Evolutionary conservation across 805 yeast genomes (phyloP), one percentile per base, ranked within the genome.

Genomic region (Zygosaccharomyces siamensis): DNA sequence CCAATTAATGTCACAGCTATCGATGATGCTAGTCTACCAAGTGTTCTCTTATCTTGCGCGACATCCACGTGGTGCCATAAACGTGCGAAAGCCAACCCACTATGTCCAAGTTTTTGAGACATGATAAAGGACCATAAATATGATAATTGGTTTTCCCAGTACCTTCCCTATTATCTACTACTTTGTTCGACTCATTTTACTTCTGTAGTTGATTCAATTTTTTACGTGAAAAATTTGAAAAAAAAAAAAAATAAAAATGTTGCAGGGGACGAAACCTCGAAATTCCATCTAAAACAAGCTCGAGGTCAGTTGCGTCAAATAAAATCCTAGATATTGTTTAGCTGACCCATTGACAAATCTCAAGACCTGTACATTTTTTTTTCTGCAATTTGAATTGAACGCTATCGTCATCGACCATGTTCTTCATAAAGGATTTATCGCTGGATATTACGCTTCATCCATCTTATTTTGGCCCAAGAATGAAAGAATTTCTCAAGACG

Each of bases 21-120:
- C 49, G 83, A 77, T 1, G 96, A 76, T 3, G 99, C 98, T 49
- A 93, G 68, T 64, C 98, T 84, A 64, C 99, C 99, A 42, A 93
- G 70, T 0, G 97, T 83, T 61, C 99, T 79, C 32, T 74, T 70
- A 47, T 93, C 99, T 43, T 80, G 76, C 11, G 95, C 87, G 31
- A 89, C 78, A 66, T 95, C 98, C 31, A 93, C 86, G 64, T 90
- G 96, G 65, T 92, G 98, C 99, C 99, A 93, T 38, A 84, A 76
- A 56, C 96, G 78, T 37, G 96, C 84, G 57, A 86, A 81, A 3
- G 95, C 87, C 18, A 83, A 73, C 4, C 84, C 87, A 3, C 89
- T 79, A 70, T 76, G 62, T 20, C 71, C 71, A 33, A 66, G 52
- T 44, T 63, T 66, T 35, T 66, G 69, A 41, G 71, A 67, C 71